Percentiles rank a stretch among this genome's conserved stretches.
These are phyloP conservation scores for Omphalotus olearius DNA, from an alignment of 1,284 basidiomycete genomes.

Conservation along the genomic window DNA sequence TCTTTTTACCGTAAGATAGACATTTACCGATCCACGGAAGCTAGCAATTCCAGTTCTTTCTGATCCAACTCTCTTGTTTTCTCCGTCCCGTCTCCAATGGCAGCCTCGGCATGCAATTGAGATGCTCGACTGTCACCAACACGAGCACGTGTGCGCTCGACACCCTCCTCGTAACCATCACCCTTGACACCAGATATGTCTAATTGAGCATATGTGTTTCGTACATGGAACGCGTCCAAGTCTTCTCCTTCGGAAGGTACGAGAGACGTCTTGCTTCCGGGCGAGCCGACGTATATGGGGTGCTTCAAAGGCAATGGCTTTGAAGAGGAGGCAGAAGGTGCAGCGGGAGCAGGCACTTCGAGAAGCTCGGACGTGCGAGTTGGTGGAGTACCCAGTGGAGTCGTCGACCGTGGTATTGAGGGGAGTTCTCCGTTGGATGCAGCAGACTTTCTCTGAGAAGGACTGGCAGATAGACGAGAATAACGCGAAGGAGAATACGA, in stretches of 20 bases:
- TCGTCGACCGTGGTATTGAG: slow-evolving; percentile 12
- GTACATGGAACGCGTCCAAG: slow-evolving; percentile 80
- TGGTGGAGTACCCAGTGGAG: slow-evolving; percentile 10
- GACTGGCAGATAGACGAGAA: not conserved
- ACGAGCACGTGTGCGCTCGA: slow-evolving; percentile 90
- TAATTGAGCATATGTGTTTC: slow-evolving; percentile 85
- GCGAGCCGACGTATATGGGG: slow-evolving; percentile 29
- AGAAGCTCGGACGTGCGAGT: slow-evolving; percentile 12
- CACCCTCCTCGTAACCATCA: slow-evolving; percentile 87
- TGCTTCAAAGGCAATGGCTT: slow-evolving; percentile 34
- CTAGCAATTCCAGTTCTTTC: slow-evolving; percentile 67
- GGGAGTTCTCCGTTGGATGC: slow-evolving; percentile 8
- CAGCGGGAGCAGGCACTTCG: slow-evolving; percentile 20
- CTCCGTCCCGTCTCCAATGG: slow-evolving; percentile 51
- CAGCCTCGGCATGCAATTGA: slow-evolving; percentile 50
- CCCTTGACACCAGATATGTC: slow-evolving; percentile 84
- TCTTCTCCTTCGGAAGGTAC: slow-evolving; percentile 77
- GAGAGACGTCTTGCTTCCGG: slow-evolving; percentile 53
- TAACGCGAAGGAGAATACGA: slow-evolving; percentile 7
- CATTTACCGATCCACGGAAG: slow-evolving; percentile 75
- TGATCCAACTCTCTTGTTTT: slow-evolving; percentile 55
- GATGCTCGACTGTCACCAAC: slow-evolving; percentile 56
- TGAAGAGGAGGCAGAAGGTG: slow-evolving; percentile 19
- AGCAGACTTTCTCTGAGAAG: slow-evolving; percentile 9
- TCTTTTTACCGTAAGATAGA: not conserved